These are phyloP conservation scores for Penicillium sp. DNA, from an alignment of 2,329 filamentous ascomycete genomes.

Conservation along the genomic window DNA sequence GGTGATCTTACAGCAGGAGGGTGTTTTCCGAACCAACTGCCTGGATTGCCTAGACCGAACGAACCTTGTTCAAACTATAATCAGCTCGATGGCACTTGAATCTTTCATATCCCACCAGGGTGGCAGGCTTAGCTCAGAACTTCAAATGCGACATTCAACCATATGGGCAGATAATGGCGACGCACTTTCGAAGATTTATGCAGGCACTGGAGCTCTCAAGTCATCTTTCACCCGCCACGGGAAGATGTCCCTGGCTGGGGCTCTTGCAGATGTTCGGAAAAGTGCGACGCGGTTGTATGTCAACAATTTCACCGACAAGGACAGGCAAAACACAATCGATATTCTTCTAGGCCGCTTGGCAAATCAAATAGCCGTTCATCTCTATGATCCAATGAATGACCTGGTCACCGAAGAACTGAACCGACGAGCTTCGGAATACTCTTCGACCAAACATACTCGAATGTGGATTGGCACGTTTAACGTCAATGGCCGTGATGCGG, in stretches of 20 bases:
- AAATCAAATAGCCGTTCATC: conserved; percentile 78
- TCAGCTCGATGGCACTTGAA: conserved; percentile 91
- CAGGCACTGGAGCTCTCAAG: conserved; percentile 92
- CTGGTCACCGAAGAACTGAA: conserved; percentile 77
- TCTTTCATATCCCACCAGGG: conserved; percentile 76
- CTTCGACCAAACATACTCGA: conserved; percentile 72
- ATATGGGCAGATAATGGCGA: conserved; percentile 98
- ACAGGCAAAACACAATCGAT: conserved; percentile 91
- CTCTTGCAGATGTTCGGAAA: conserved; percentile 93
- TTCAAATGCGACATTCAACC: conserved; percentile 89
- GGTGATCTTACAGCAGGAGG: conserved; percentile 85
- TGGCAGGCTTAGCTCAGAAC: conserved; percentile 73
- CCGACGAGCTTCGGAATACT: conserved; percentile 70
- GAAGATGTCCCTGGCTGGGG: conserved; percentile 93
- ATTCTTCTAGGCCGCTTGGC: conserved; percentile 84
- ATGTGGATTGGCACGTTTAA: conserved; percentile 94
- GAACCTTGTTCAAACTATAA: conserved; percentile 92
- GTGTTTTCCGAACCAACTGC: conserved; percentile 95
- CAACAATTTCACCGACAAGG: conserved; percentile 96
- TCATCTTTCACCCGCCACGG: conserved; percentile 92
- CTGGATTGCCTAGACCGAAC: conserved; percentile 94
- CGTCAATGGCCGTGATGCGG: conserved; percentile 82
- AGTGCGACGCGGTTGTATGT: conserved; percentile 93
- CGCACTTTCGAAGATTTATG: conserved; percentile 91
- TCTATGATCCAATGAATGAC: conserved; percentile 95